Percentiles rank a stretch among this genome's conserved stretches.
phyloP scores from a whole-genome alignment of 148 eudicot genomes.

The Heliamphora exappendiculata region DNA sequence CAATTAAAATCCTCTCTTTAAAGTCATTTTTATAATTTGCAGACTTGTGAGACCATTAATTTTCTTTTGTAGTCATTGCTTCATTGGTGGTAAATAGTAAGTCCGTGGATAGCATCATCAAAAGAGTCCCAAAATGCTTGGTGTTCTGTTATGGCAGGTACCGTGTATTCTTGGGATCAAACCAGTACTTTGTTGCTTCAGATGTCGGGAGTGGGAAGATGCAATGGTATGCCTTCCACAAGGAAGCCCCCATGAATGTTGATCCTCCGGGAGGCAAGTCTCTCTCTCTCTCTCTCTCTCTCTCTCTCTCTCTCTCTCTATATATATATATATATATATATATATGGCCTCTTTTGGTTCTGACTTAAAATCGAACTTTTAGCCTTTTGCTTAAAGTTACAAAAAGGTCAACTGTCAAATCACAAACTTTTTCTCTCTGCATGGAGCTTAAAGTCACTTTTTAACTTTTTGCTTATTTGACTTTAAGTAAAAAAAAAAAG shows the following conservation, averaged over 20 bases:
- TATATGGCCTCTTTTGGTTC: no score
- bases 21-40: neutral
- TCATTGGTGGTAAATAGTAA: neutral
- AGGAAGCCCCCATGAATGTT: conserved; percentile 12
- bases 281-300: neutral
- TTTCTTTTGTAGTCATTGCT: neutral
- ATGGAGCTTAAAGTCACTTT: no score
- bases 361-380: no score
- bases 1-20: neutral
- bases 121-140: neutral
- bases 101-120: neutral
- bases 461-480: no score
- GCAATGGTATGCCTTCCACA: conserved; percentile 34
- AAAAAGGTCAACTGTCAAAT: no score
- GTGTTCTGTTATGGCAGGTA: conserved; percentile 12
- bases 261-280: conserved; percentile 10
- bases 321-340: no score
- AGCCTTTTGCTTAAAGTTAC: no score
- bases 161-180: conserved; percentile 24
- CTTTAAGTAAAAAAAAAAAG: no score
- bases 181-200: conserved; percentile 28
- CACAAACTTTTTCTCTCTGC: no score
- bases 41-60: neutral
- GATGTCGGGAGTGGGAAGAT: conserved; percentile 27
- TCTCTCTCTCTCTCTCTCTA: neutral